Evolutionary conservation across 192 early-diverging fungal genomes (phyloP).

Genomic region (Backusella tuberculispora): DNA sequence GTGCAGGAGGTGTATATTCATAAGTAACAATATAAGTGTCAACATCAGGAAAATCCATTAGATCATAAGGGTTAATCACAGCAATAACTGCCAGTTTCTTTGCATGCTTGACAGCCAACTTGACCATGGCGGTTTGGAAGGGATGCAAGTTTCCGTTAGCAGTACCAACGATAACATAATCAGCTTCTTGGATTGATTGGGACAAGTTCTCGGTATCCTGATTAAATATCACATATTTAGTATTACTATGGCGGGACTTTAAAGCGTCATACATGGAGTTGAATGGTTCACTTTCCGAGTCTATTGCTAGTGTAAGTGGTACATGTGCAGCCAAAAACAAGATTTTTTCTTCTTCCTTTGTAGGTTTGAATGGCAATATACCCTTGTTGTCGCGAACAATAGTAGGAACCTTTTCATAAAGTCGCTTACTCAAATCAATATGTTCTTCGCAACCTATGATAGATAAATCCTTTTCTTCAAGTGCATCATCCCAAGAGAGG

Average conservation of each 20-base stretch:
- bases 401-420: constrained; percentile 38
- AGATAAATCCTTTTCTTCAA: background rate
- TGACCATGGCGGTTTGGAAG: constrained; percentile 35
- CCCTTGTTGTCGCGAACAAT: constrained; percentile 29
- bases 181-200: constrained; percentile 18
- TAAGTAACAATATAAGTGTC: constrained; percentile 42
- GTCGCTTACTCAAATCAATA: constrained; percentile 24
- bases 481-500: constrained; percentile 36
- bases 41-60: constrained; percentile 37
- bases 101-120: constrained; percentile 1
- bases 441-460: constrained; percentile 34
- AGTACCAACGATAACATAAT: constrained; percentile 38
- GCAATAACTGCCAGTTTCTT: constrained; percentile 32
- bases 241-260: constrained; percentile 27
- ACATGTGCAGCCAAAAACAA: constrained; percentile 45
- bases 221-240: constrained; percentile 33
- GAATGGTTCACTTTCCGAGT: constrained; percentile 42
- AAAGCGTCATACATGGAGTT: constrained; percentile 34
- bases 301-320: constrained; percentile 42
- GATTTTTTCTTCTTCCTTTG: constrained; percentile 16
- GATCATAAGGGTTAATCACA: constrained; percentile 47
- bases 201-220: constrained; percentile 21
- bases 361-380: constrained; percentile 31
- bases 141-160: constrained; percentile 42
- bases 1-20: constrained; percentile 44